These are phyloP conservation scores for Schizosaccharomyces japonicus DNA, from an alignment of 805 yeast genomes.

Conservation along the genomic window DNA sequence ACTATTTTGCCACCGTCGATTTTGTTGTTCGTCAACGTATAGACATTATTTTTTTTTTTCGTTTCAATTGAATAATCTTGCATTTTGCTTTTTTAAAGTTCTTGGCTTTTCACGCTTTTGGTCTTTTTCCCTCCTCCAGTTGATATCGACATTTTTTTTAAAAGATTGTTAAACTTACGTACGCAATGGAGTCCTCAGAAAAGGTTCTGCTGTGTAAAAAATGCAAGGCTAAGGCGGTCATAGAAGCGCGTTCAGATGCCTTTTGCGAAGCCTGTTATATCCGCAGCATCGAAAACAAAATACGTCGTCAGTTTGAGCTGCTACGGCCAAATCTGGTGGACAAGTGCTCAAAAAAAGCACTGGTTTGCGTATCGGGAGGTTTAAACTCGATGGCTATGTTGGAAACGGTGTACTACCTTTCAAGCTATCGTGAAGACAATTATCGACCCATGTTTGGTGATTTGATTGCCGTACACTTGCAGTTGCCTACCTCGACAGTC, in stretches of 20 bases:
- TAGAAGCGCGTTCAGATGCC: background rate
- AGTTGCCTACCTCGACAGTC: background rate
- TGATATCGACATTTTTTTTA: too few species aligned
- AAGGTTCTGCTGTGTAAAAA: background rate
- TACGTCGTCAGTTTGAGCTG: conserved; percentile 3
- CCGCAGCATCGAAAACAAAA: background rate
- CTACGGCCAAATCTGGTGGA: background rate
- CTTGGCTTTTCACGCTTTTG: too few species aligned
- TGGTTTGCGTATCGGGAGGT: background rate
- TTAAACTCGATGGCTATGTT: background rate
- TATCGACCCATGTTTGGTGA: conserved; percentile 2
- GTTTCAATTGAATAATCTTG: too few species aligned
- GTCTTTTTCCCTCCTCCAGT: too few species aligned
- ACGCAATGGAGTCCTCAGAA: too few species aligned
- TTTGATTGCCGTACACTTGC: background rate
- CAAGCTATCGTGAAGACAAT: background rate
- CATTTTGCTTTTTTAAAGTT: too few species aligned
- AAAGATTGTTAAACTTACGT: too few species aligned
- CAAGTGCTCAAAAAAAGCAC: background rate
- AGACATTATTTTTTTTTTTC: too few species aligned
- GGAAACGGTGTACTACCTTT: background rate
- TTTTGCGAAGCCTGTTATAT: background rate
- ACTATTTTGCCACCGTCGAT: too few species aligned
- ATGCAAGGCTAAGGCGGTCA: background rate
- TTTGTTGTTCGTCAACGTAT: too few species aligned